Percentiles rank a stretch among this genome's conserved stretches.
phyloP scores from a whole-genome alignment of 1,284 basidiomycete species.

The Cutaneotrichosporon spelunceum region DNA sequence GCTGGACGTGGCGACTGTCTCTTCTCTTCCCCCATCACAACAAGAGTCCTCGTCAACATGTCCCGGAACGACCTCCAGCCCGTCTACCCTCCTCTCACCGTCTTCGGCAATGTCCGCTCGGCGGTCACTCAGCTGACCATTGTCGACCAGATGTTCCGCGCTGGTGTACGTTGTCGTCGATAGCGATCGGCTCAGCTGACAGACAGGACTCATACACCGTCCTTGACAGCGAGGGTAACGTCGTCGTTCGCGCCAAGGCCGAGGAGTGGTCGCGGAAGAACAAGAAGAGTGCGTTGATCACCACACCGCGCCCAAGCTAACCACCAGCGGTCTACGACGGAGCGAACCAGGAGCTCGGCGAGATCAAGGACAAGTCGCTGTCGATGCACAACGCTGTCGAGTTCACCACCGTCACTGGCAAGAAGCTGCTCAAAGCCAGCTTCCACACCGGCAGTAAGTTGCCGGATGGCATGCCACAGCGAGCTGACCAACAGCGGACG shows the following conservation, averaged over 20 bases:
- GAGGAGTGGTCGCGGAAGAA: neutral
- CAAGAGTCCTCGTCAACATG: neutral
- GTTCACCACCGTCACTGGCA: neutral
- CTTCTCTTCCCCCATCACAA: too few relatives aligned
- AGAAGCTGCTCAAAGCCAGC: neutral
- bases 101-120: neutral
- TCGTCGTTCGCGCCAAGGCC: neutral
- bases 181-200: neutral
- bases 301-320: too few relatives aligned
- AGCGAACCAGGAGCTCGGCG: neutral
- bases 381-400: neutral
- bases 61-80: neutral
- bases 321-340: neutral
- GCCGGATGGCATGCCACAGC: neutral
- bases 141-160: neutral
- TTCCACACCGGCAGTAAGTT: neutral
- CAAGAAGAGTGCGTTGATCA: neutral
- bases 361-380: neutral
- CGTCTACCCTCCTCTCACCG: neutral
- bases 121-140: neutral
- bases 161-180: neutral
- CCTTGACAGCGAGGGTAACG: neutral
- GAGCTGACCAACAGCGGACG: neutral
- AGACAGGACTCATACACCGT: neutral
- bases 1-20: too few relatives aligned